Evolutionary conservation across 2,329 filamentous ascomycete species (phyloP), one percentile per base, ranked within the genome.

Genomic region (Xylaria sp.): DNA sequence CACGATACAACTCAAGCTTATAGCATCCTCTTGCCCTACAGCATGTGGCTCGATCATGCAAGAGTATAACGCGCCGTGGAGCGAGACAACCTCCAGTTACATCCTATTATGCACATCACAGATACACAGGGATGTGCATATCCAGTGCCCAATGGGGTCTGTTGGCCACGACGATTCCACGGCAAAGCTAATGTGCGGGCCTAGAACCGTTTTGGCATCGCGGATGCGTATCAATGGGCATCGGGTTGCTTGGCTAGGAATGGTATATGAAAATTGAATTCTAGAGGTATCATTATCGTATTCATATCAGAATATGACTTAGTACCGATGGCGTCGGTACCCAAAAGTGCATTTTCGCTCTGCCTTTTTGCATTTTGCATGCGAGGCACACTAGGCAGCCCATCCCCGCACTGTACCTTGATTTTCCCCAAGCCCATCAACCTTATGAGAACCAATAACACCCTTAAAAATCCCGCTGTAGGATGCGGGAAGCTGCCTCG

Each of bases 321-420:
- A 48, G 51, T 60, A 39, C 34, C 47, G 42, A 53, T 32, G 24
- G 9, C 8, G 27, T 50, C 30, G 39, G 32, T 53, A 50, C 59
- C 57, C 30, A 54, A 53, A 64, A 50, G 47, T 61, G 54, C 55
- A 56, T 61, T 57, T 55, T 58, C 51, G 24, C 24, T 27, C 24
- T 27, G 24, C 24, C 56, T 50, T 53, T 53, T 47, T 53, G 58
- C 47, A 55, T 55, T 51, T 60, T 27, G 21, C 39, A 45, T 55
- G 48, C 21, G 9, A 51, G n/a, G 19, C 51, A n/a, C 17, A 19
- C 14, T 12, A 54, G 55, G 47, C 32, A 61, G 14, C 24, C 39
- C 50, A 64, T 66, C 63, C 69, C 69, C 71, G 62, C 72, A 71
- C 24, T 39, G 32, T n/a, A 53, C 17, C 42, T 51, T 39, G 45